Conservation (phyloP, 108 stramenopile genomes). For the Discostella stelligeroides region DNA sequence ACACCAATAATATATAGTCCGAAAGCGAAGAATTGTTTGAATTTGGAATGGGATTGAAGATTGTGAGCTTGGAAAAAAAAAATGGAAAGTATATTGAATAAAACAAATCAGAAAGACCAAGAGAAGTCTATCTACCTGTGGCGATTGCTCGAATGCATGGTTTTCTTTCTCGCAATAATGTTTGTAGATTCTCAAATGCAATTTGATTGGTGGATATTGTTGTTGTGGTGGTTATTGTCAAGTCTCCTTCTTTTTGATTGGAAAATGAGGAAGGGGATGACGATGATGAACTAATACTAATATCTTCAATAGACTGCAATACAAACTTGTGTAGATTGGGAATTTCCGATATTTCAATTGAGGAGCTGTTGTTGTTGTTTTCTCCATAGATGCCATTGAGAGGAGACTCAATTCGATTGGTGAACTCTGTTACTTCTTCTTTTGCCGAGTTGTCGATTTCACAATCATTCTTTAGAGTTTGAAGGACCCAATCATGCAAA, state of each 20-base stretch:
- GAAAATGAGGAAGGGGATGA: slow-evolving; percentile 2
- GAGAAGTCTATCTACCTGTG: slow-evolving; percentile 1
- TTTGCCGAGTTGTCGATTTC: no score
- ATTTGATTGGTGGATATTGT: slow-evolving; percentile 22
- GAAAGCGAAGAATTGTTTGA: not conserved
- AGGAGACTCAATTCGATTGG: not conserved
- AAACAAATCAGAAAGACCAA: not conserved
- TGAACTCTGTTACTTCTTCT: not conserved
- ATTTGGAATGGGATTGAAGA: not conserved
- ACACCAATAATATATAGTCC: no score
- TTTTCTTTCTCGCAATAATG: slow-evolving; percentile 33
- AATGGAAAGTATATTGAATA: not conserved
- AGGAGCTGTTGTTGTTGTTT: not conserved
- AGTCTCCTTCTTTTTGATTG: slow-evolving; percentile 1
- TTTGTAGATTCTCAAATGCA: slow-evolving; percentile 19
- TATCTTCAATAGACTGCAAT: slow-evolving; percentile 54
- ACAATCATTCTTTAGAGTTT: not conserved
- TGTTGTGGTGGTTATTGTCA: no score
- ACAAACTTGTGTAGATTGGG: slow-evolving; percentile 69
- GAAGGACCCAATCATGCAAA: slow-evolving; percentile 13
- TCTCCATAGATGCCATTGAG: not conserved
- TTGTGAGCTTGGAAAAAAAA: not conserved
- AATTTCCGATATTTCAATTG: slow-evolving; percentile 17
- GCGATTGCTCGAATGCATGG: slow-evolving; percentile 68
- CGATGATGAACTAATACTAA: slow-evolving; percentile 8